Evolutionary conservation across 768 basidiomycete genomes (phyloP).

Genomic region (Rickenella mellea): DNA sequence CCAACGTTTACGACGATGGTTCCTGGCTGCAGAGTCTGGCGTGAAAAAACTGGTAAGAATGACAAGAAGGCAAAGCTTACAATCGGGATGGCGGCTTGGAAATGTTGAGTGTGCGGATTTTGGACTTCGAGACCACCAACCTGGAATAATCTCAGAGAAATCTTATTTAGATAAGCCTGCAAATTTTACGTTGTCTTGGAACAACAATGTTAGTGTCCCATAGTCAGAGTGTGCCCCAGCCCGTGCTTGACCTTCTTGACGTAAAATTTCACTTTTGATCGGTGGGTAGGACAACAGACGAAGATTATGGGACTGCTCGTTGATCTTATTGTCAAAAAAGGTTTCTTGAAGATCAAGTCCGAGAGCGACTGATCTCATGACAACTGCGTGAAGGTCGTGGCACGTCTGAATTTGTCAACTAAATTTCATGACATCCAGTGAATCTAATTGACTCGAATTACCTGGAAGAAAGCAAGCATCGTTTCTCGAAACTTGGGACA

Average conservation of each 20-base stretch:
- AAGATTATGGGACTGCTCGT: conserved; percentile 75
- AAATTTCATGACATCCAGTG: not conserved
- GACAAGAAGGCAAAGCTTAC: conserved; percentile 30
- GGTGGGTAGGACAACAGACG: conserved; percentile 76
- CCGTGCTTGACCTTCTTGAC: conserved; percentile 60
- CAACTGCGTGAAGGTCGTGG: conserved; percentile 61
- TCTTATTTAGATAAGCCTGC: not conserved
- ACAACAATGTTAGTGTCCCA: conserved; percentile 72
- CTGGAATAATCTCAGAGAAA: conserved; percentile 17
- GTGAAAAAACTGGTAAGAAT: not conserved
- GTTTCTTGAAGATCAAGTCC: conserved; percentile 63
- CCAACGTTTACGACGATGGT: conserved; percentile 81
- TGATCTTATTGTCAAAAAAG: conserved; percentile 68
- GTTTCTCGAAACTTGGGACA: conserved; percentile 60
- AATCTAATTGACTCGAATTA: conserved; percentile 13
- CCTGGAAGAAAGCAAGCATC: conserved; percentile 72
- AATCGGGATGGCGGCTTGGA: conserved; percentile 66
- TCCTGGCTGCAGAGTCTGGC: conserved; percentile 39
- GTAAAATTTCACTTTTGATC: conserved; percentile 49
- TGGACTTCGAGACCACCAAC: conserved; percentile 79
- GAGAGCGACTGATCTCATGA: conserved; percentile 83
- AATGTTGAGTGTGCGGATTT: conserved; percentile 66
- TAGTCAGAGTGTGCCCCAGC: conserved; percentile 84
- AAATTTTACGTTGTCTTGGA: conserved; percentile 56
- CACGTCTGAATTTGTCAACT: conserved; percentile 37